A percentile compares a stretch with the other conserved stretches of the same genome.
These are phyloP conservation scores for Wallacemonas rigidus DNA, from an alignment of 208 protist species.

Conservation along the genomic window DNA sequence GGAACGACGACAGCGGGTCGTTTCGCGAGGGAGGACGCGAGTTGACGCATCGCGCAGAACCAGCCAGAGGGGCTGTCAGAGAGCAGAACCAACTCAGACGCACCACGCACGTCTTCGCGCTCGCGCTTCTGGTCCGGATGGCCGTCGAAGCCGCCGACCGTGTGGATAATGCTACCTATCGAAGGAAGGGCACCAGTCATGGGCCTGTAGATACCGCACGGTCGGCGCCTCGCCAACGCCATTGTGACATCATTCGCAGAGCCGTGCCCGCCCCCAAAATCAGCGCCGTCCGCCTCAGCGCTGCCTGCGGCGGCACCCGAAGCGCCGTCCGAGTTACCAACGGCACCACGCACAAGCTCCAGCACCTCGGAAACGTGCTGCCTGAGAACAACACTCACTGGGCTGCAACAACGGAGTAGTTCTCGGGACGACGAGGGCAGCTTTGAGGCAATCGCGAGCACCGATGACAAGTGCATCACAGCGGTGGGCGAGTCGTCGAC, in stretches of 20 bases:
- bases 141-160: not conserved
- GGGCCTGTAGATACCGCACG: constrained; percentile 50
- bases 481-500: constrained; percentile 84
- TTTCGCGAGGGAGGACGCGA: constrained; percentile 37
- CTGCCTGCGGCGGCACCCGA: not conserved
- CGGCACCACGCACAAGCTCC: constrained; percentile 47
- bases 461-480: constrained; percentile 77
- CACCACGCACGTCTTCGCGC: constrained; percentile 1
- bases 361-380: constrained; percentile 66
- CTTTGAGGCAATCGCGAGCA: constrained; percentile 84
- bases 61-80: constrained; percentile 48
- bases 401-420: constrained; percentile 70
- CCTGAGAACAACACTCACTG: constrained; percentile 71
- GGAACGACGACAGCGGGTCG: constrained; percentile 37
- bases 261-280: not conserved
- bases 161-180: constrained; percentile 29
- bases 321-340: constrained; percentile 21
- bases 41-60: constrained; percentile 55
- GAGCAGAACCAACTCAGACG: constrained; percentile 13
- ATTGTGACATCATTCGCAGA: not conserved
- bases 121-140: not conserved
- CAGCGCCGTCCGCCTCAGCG: too few relatives aligned
- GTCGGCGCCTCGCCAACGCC: not conserved
- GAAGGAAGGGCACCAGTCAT: constrained; percentile 86
- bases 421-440: constrained; percentile 74